These are phyloP conservation scores for Cicer bijugum DNA, from an alignment of 306 rosid species.

Conservation along the genomic window DNA sequence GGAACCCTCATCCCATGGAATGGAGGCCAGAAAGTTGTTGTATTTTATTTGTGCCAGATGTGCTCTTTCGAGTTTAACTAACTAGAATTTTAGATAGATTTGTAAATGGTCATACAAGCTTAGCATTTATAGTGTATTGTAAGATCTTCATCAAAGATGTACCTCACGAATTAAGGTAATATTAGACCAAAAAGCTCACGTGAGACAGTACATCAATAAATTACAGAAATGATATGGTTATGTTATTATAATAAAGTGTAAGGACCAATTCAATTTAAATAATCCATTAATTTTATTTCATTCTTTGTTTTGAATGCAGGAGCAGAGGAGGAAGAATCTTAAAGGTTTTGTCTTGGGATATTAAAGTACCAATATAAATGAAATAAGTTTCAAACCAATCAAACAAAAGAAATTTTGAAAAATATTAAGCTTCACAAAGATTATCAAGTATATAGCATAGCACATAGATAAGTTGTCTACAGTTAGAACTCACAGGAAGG, in stretches of 20 bases:
- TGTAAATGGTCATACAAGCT: background rate
- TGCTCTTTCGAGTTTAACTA: constrained; percentile 15
- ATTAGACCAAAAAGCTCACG: background rate
- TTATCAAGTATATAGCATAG: constrained; percentile 9
- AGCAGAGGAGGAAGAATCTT: constrained; percentile 13
- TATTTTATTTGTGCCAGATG: constrained; percentile 9
- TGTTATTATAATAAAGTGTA: background rate
- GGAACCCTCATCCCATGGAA: constrained; percentile 11
- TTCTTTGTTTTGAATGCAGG: constrained; percentile 18
- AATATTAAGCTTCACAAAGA: constrained; percentile 30
- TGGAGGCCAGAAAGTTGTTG: constrained; percentile 11
- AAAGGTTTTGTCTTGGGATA: constrained; percentile 27
- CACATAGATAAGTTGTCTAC: constrained; percentile 19
- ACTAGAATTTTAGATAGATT: constrained; percentile 24
- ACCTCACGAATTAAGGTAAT: constrained; percentile 9
- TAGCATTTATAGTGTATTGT: constrained; percentile 25
- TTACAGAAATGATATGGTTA: constrained; percentile 10
- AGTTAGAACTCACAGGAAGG: constrained; percentile 84
- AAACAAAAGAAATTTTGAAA: constrained; percentile 39
- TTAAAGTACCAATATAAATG: constrained; percentile 21
- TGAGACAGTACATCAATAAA: constrained; percentile 12
- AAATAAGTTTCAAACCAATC: constrained; percentile 38
- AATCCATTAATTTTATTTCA: background rate
- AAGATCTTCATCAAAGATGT: constrained; percentile 28
- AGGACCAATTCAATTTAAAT: constrained; percentile 21